Evolutionary conservation across 148 eudicot species (phyloP).

Genomic region (Hydrangea macrophylla): DNA sequence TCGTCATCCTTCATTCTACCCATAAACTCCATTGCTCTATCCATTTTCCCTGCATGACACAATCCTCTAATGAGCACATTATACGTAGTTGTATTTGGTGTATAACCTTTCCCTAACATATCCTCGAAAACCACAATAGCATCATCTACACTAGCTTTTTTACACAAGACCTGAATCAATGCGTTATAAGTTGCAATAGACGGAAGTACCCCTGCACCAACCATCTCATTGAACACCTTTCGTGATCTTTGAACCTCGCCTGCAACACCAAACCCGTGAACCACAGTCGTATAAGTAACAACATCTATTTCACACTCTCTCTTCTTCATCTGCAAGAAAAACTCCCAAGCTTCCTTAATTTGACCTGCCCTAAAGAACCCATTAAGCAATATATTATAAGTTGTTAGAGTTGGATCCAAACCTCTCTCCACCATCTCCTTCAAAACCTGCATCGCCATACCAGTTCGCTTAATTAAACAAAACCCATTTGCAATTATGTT

Average conservation of each 20-base stretch:
- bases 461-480: constrained; percentile 68
- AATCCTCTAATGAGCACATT: constrained; percentile 74
- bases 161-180: constrained; percentile 83
- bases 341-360: constrained; percentile 69
- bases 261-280: constrained; percentile 85
- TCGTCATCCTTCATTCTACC: constrained; percentile 65
- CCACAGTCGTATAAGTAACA: constrained; percentile 76
- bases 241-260: constrained; percentile 74
- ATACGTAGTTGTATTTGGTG: constrained; percentile 72
- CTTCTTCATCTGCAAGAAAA: constrained; percentile 83
- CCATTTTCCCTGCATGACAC: constrained; percentile 72
- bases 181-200: constrained; percentile 84
- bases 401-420: constrained; percentile 49
- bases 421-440: constrained; percentile 91
- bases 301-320: constrained; percentile 71
- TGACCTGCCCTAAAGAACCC: constrained; percentile 73
- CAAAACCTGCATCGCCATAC: constrained; percentile 70
- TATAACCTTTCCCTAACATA: constrained; percentile 76
- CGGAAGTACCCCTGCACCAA: constrained; percentile 70
- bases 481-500: constrained; percentile 84
- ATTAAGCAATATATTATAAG: constrained; percentile 69
- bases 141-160: constrained; percentile 75
- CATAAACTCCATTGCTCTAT: constrained; percentile 57
- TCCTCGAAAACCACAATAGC: constrained; percentile 60
- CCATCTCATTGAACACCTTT: constrained; percentile 74